phyloP scores from a whole-genome alignment of 2,329 filamentous ascomycete species.

The Colletotrichum viniferum region DNA sequence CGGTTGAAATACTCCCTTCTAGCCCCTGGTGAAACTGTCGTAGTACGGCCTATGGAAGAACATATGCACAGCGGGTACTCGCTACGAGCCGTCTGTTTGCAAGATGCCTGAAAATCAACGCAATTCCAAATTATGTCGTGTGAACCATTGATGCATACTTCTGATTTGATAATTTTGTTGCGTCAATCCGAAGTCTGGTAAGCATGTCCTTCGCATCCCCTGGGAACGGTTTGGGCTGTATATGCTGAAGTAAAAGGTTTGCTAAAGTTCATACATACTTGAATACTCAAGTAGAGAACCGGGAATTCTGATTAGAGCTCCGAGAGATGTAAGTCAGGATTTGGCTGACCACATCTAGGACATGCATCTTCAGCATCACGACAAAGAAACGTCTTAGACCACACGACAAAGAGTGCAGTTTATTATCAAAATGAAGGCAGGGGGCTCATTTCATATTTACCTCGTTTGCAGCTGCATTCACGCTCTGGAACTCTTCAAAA shows the following conservation, averaged over 20 bases:
- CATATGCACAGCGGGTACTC: not conserved
- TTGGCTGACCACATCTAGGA: not conserved
- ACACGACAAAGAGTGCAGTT: not conserved
- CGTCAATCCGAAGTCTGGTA: not conserved
- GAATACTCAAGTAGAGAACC: not conserved
- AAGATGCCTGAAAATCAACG: not conserved
- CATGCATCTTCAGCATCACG: not conserved
- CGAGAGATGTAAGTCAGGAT: not conserved
- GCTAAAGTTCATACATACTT: not conserved
- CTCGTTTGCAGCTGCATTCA: not conserved
- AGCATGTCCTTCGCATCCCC: not conserved
- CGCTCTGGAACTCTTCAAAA: not conserved
- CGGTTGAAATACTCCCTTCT: not conserved
- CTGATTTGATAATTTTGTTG: not conserved
- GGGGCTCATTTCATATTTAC: too few relatives aligned
- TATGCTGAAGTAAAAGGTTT: not conserved
- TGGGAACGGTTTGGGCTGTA: accelerated
- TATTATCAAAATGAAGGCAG: not conserved
- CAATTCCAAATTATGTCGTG: not conserved
- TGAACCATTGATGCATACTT: not conserved
- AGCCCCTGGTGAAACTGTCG: not conserved
- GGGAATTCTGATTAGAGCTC: not conserved
- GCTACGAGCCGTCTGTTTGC: not conserved
- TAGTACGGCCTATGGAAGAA: not conserved
- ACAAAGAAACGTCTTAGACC: not conserved